Conservation (phyloP, 2,329 filamentous ascomycete genomes). For the Aspergillus bombycis region DNA sequence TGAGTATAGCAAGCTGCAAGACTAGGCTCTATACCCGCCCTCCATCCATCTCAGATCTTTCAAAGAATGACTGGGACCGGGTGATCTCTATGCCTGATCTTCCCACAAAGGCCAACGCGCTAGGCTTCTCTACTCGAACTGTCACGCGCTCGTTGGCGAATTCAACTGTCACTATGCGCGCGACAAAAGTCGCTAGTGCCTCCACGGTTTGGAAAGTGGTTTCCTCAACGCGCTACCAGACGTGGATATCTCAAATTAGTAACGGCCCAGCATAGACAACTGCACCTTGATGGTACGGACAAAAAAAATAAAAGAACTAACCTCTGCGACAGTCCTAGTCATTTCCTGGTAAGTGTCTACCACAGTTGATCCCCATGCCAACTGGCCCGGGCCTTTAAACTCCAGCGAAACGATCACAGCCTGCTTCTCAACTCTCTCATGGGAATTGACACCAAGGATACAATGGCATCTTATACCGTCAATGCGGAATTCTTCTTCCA, state of each 20-base stretch:
- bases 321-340: conserved; percentile 44
- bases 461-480: conserved; percentile 49
- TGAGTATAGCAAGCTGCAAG: background rate
- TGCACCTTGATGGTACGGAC: no score
- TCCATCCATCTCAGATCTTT: conserved; percentile 18
- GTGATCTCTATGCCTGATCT: conserved; percentile 54
- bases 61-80: conserved; percentile 49
- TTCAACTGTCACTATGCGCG: conserved; percentile 49
- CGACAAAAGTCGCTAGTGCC: conserved; percentile 53
- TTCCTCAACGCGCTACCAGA: conserved; percentile 46
- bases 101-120: conserved; percentile 53
- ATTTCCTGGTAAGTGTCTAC: conserved; percentile 44
- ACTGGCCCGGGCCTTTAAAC: conserved; percentile 38
- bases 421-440: conserved; percentile 56
- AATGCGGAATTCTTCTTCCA: conserved; percentile 46
- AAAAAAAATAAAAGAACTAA: conserved; percentile 20
- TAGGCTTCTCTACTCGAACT: conserved; percentile 54
- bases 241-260: background rate
- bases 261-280: conserved; percentile 7
- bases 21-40: conserved; percentile 11
- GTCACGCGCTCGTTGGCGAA: conserved; percentile 51
- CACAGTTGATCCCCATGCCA: conserved; percentile 36
- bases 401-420: conserved; percentile 47
- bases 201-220: conserved; percentile 56
- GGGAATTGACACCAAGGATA: conserved; percentile 57